Percentiles rank a stretch among this genome's conserved stretches.
These are phyloP conservation scores for Saccharomyces kudriavzevii DNA, from an alignment of 805 yeast species.

Conservation along the genomic window DNA sequence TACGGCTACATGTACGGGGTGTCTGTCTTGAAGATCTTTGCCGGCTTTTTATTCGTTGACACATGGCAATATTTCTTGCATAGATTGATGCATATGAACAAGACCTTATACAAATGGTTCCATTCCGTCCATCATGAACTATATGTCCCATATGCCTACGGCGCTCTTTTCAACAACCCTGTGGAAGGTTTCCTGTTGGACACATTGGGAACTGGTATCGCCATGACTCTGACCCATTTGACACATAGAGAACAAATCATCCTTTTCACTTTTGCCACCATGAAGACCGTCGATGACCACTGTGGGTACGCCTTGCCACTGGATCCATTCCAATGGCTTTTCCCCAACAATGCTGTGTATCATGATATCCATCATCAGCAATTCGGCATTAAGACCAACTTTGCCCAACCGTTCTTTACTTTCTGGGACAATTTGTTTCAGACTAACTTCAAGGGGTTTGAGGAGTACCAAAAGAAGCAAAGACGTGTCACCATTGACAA, in stretches of 20 bases:
- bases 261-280: conserved; percentile 77
- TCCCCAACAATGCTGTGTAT: conserved; percentile 92
- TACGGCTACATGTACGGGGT: conserved; percentile 54
- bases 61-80: conserved; percentile 94
- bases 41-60: conserved; percentile 73
- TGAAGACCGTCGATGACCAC: conserved; percentile 97
- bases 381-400: conserved; percentile 89
- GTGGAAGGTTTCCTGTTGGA: conserved; percentile 89
- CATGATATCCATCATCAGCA: conserved; percentile 97
- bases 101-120: conserved; percentile 63
- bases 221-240: conserved; percentile 53
- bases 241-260: conserved; percentile 69
- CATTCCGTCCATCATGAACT: conserved; percentile 93
- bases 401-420: conserved; percentile 91
- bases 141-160: conserved; percentile 94
- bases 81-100: conserved; percentile 79
- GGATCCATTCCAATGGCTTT: conserved; percentile 81
- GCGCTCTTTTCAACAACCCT: conserved; percentile 92
- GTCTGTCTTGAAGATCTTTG: conserved; percentile 46
- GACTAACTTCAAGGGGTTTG: conserved; percentile 63
- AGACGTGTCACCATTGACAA: conserved; percentile 57
- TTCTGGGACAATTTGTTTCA: conserved; percentile 77
- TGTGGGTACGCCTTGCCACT: conserved; percentile 94
- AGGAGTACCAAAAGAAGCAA: conserved; percentile 43
- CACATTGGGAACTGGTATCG: conserved; percentile 85